Percentiles rank a stretch among this genome's conserved stretches.
These are phyloP conservation scores for Vaccinium macrocarpon DNA, from an alignment of 148 eudicot genomes.

Conservation along the genomic window DNA sequence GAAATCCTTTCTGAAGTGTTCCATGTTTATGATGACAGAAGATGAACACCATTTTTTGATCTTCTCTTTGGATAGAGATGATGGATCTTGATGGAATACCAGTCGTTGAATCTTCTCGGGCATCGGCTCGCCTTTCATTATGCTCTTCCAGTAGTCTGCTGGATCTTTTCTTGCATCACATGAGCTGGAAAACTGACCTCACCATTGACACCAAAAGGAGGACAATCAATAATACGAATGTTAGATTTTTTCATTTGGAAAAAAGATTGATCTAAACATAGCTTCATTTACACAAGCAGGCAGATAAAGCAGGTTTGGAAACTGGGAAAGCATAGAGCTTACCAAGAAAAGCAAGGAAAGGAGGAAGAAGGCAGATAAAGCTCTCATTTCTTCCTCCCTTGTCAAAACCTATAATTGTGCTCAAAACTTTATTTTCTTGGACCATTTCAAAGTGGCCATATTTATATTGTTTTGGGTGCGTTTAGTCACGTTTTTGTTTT, in stretches of 20 bases:
- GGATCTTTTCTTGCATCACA: slow-evolving; percentile 41
- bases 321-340: slow-evolving; percentile 1
- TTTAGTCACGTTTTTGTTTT: too few species aligned
- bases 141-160: slow-evolving; percentile 42
- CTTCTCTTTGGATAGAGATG: neutral
- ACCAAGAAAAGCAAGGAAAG: slow-evolving; percentile 24
- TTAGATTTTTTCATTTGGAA: too few species aligned
- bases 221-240: too few species aligned
- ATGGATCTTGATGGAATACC: slow-evolving; percentile 8
- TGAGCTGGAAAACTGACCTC: slow-evolving; percentile 25
- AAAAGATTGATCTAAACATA: neutral
- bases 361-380: slow-evolving; percentile 18
- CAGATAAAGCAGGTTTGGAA: neutral
- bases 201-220: too few species aligned
- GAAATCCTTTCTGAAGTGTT: slow-evolving; percentile 30
- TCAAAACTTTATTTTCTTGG: neutral
- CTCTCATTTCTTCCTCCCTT: slow-evolving; percentile 19
- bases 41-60: neutral
- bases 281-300: neutral
- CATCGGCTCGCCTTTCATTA: slow-evolving; percentile 47
- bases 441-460: slow-evolving; percentile 7
- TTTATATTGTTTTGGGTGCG: neutral
- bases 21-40: neutral
- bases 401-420: neutral
- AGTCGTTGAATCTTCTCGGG: slow-evolving; percentile 41